Evolutionary conservation across 83 land plant genomes (phyloP).

Genomic region (Thuja plicata): DNA sequence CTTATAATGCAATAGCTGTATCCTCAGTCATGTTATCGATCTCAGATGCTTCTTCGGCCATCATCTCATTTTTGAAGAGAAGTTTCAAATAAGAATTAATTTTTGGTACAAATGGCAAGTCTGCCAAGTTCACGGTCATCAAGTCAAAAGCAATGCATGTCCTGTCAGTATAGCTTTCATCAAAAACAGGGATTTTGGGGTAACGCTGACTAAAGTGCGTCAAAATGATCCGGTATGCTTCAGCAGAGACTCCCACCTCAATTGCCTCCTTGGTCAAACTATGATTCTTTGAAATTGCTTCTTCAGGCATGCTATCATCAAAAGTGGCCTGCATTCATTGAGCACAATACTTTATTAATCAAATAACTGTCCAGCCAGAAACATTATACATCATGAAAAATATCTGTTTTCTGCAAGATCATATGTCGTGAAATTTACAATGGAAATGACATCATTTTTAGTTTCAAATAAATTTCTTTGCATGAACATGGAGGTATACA

Average conservation of each 20-base stretch:
- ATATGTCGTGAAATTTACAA: neutral
- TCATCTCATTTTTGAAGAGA: conserved; percentile 78
- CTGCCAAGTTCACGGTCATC: conserved; percentile 94
- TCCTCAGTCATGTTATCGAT: neutral
- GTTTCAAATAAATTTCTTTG: neutral
- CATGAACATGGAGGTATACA: neutral
- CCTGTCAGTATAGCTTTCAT: conserved; percentile 64
- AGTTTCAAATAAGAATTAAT: conserved; percentile 79
- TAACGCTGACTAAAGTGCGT: conserved; percentile 98
- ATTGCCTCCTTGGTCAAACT: conserved; percentile 94
- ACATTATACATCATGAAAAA: neutral
- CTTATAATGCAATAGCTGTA: conserved; percentile 3
- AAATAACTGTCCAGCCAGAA: neutral
- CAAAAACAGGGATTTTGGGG: conserved; percentile 92
- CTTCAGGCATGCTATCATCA: conserved; percentile 90
- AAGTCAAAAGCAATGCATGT: conserved; percentile 93
- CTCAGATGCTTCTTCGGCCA: conserved; percentile 41
- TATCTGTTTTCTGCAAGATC: neutral
- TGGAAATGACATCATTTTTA: neutral
- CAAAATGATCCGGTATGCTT: conserved; percentile 80
- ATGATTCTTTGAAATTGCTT: conserved; percentile 87
- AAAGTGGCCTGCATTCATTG: conserved; percentile 81
- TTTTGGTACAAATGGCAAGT: conserved; percentile 77
- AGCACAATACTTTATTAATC: neutral
- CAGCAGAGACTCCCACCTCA: conserved; percentile 72